Base-by-base conservation (phyloP, 2,329 filamentous ascomycete species). In the Mycogone perniciosa region DNA sequence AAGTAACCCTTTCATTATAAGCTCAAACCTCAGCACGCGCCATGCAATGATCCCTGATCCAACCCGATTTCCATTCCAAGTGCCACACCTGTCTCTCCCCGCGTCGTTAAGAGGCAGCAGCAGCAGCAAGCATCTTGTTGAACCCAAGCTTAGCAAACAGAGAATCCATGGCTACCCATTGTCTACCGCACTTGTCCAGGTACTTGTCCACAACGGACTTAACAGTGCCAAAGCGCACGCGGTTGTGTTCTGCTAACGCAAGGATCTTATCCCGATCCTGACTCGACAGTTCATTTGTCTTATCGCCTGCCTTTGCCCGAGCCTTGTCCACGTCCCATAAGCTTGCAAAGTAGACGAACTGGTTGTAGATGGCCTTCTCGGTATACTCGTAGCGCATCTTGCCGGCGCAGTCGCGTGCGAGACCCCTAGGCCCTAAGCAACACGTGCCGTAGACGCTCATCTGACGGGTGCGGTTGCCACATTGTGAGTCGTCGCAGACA, bases 311-410 rank as follows among this genome's bases (percentile, higher is more conserved):
- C 55, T 72, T 75, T 42, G 61, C 62, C 57, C 81, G 81, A 10
- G 86, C 86, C 70, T 88, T 89, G 55, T 97, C 91, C 3, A 95
- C 86, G 68, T 99, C 91, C 76, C 90, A 99, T 50, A 97, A 71
- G 44, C 79, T 79, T 31, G 86, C 80, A 65, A 91, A 87, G 72
- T 96, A 99, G 49, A 97, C 72, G 38, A 99, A 76, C 71, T 99
- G 93, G 67, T 95, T 97, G 72, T 96, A 97, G 53, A 97, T 79
- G 62, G 86, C 85, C 71, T 93, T 92, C 72, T 97, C 93, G 1
- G 80, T 77, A 63, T 88, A 86, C 71, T 95, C 90, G 66, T 91
- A 96, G 26, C 80, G 75, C 91, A 99, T 97, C 45, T 82, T 82
- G 20, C 93, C 93, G 4, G 84, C 73, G 66, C 93, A 99, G 50